Conservation (phyloP, 179 eudicot species). For the Camellia oleifera region DNA sequence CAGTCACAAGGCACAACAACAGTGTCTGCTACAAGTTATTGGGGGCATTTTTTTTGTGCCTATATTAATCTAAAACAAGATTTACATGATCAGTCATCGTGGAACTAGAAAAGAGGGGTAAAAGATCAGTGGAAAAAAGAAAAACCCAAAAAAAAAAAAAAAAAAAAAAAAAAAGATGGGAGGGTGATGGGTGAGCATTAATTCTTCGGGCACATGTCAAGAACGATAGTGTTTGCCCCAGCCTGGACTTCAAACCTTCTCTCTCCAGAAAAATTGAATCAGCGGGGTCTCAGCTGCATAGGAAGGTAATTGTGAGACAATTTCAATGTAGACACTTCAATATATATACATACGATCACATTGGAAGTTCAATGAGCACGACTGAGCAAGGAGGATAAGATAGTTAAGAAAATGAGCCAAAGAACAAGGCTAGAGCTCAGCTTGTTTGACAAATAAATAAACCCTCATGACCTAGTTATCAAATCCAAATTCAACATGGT, state of each 20-base stretch:
- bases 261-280: neutral
- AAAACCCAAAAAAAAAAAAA: no score
- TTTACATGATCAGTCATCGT: conserved; percentile 9
- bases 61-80: neutral
- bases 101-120: neutral
- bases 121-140: no score
- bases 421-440: neutral
- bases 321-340: neutral
- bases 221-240: neutral
- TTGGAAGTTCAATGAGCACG: neutral
- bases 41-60: neutral
- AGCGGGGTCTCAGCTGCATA: neutral
- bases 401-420: neutral
- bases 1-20: neutral
- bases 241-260: neutral
- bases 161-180: neutral
- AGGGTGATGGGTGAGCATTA: neutral
- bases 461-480: neutral
- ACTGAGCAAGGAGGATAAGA: neutral
- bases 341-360: neutral
- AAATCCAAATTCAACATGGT: neutral
- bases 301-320: neutral
- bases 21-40: neutral
- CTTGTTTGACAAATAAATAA: neutral
- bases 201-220: neutral